These are phyloP conservation scores for Eucalyptus guilfoylei DNA, from an alignment of 345 rosid genomes.

Conservation along the genomic window DNA sequence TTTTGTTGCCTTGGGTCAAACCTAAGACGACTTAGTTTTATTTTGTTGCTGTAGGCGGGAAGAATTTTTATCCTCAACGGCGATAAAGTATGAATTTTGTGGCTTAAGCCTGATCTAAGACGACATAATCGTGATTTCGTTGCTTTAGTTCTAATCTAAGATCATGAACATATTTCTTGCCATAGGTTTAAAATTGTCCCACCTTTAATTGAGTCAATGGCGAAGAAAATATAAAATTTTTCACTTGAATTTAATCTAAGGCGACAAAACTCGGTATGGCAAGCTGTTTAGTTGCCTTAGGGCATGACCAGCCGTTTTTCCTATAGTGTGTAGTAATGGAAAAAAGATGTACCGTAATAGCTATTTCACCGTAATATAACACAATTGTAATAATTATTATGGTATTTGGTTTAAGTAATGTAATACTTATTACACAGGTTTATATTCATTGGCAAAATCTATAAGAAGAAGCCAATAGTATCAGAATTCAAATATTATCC, in stretches of 20 bases:
- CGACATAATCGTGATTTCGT: background rate
- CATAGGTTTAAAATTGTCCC: background rate
- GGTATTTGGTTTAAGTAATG: background rate
- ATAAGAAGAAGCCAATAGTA: background rate
- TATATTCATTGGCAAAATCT: background rate
- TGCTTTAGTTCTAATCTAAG: background rate
- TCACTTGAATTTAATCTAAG: background rate
- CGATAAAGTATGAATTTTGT: background rate
- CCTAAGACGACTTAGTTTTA: background rate
- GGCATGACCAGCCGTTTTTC: background rate
- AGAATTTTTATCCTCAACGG: background rate
- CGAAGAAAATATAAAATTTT: background rate
- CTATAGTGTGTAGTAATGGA: rapidly evolving
- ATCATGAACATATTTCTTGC: background rate
- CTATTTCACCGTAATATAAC: background rate
- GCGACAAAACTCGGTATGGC: background rate
- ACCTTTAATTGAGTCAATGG: background rate
- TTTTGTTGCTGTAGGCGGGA: background rate
- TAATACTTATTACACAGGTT: no score
- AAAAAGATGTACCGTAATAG: no score
- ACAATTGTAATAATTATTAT: background rate
- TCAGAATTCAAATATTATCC: background rate
- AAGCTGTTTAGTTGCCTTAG: background rate
- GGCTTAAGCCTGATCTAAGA: background rate
- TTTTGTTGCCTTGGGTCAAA: background rate